phyloP scores from a whole-genome alignment of 768 basidiomycete genomes.

The Leccinum arenicola region DNA sequence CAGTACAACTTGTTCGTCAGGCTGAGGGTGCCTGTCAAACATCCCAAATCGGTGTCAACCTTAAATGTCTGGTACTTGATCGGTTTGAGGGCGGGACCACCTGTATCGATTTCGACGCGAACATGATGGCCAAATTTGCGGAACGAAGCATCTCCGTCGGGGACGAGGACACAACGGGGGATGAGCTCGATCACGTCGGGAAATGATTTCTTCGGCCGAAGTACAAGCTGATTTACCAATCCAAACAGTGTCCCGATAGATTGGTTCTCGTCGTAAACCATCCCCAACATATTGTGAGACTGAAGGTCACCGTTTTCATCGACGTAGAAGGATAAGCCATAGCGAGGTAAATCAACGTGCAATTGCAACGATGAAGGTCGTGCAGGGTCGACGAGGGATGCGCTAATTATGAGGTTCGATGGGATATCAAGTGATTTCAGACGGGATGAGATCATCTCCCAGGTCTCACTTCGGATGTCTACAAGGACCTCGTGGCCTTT shows the following conservation, averaged over 20 bases:
- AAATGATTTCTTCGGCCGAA: constrained; percentile 24
- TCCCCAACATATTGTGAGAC: constrained; percentile 37
- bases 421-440: constrained; percentile 13
- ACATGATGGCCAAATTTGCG: constrained; percentile 9
- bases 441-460: constrained; percentile 17
- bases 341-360: constrained; percentile 36
- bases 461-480: constrained; percentile 25
- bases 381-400: neutral
- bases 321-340: constrained; percentile 38
- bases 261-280: constrained; percentile 39
- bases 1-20: constrained; percentile 32
- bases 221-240: constrained; percentile 37
- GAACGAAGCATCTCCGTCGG: constrained; percentile 27
- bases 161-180: constrained; percentile 34
- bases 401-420: constrained; percentile 17
- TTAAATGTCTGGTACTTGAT: constrained; percentile 27
- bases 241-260: constrained; percentile 43
- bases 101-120: constrained; percentile 3
- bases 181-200: neutral
- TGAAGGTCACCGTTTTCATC: constrained; percentile 32
- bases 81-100: neutral
- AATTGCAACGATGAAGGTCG: constrained; percentile 11
- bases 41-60: constrained; percentile 30
- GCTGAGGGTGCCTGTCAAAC: constrained; percentile 23
- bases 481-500: constrained; percentile 12